Base-by-base conservation (phyloP, 208 protist species). In the Acanthamoeba culbertsoni region DNA sequence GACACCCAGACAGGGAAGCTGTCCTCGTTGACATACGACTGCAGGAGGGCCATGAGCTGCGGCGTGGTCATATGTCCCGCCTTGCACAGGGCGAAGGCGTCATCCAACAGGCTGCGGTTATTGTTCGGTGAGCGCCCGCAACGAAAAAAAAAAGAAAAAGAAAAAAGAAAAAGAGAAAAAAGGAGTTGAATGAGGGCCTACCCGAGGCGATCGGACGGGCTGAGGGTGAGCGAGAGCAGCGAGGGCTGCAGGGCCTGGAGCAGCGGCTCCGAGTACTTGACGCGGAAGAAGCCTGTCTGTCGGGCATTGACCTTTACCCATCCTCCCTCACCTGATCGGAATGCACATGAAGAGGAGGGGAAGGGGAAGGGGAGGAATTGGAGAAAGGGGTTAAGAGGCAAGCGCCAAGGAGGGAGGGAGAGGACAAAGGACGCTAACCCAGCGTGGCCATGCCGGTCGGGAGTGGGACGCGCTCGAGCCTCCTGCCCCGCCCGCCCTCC, bases 291-390 rank as follows among this genome's bases (percentile, higher is more conserved):
- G 23, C 86, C 86, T 18, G 62, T 79, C 37, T 92, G 86, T 3
- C 26, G 33, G n/a, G 86, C 86, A 35, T 92, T 92, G 63, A 55
- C 42, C 33, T 92, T 92, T n/a, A 92, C 48, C 86, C 86, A 92
- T 12, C 16, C 40, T 31, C 40, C 43, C 3, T 73, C 86, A n/a
- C 45, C 86, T 92, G 26, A 0, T 10, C 62, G 14, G 23, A 28
- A 71, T 20, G 62, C 16, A 42, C 0, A 1, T 1, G 1, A 2
- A 73, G 12, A n/a, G 35, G 63, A n/a, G 12, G n/a, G 1, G 4
- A 2, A 57, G 26, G 26, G 18, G 18, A 57, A 12, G 51, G 51
- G 26, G 18, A 57, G 26, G 2, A 5, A 12, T 23, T 57, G 0
- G 18, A 1, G 51, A 57, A 23, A 23, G 0, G 51, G 1, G 51